Evolutionary conservation across 306 rosid genomes (phyloP).

Genomic region (Adenanthera pavonina): DNA sequence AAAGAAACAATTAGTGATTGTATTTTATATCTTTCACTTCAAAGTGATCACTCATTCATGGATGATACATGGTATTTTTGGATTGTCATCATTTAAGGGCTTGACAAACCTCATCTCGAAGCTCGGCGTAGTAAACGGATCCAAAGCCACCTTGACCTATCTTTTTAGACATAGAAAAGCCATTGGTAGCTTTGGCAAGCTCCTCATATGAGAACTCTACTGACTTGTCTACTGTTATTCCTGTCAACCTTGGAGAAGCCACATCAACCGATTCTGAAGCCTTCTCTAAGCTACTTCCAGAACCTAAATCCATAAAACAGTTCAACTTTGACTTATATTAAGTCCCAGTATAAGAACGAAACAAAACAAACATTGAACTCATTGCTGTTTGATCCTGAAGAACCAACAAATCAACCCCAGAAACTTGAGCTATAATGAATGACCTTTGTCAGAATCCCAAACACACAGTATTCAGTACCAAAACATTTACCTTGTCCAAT

Average conservation of each 20-base stretch:
- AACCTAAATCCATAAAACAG: conserved; percentile 39
- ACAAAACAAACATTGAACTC: too few species aligned
- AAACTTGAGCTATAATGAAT: not conserved
- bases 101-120: conserved; percentile 69
- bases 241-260: conserved; percentile 57
- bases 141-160: conserved; percentile 90
- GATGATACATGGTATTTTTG: not conserved
- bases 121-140: conserved; percentile 70
- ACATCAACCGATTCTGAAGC: conserved; percentile 48
- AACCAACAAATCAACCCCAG: conserved; percentile 1
- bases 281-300: conserved; percentile 51
- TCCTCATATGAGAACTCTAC: conserved; percentile 82
- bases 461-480: not conserved
- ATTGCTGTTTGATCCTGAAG: not conserved
- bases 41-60: not conserved
- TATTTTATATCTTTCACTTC: not conserved
- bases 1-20: not conserved
- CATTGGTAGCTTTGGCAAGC: conserved; percentile 69
- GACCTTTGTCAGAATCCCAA: not conserved
- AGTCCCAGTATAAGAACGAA: too few species aligned
- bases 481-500: conserved; percentile 46
- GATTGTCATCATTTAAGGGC: not conserved
- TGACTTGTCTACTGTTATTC: conserved; percentile 76
- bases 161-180: conserved; percentile 53
- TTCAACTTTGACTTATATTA: not conserved